A percentile compares a stretch with the other conserved stretches of the same genome.
These are phyloP conservation scores for Aulographum hederae DNA, from an alignment of 2,329 filamentous ascomycete species.

Conservation along the genomic window DNA sequence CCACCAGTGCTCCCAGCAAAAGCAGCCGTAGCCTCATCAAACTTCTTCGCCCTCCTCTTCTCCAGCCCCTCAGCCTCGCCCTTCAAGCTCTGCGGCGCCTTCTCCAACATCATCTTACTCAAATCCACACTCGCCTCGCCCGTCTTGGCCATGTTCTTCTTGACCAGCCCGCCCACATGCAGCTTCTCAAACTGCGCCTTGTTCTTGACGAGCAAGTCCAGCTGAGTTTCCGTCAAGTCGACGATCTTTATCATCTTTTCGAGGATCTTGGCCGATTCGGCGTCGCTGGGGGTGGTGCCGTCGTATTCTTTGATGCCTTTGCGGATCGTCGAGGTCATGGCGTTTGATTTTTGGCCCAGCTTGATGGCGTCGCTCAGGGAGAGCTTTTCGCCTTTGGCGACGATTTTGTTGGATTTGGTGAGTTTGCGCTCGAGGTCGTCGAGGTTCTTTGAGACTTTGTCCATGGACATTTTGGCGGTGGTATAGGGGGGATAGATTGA, in stretches of 20 bases:
- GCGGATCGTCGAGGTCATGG: constrained; percentile 11
- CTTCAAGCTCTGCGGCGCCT: constrained; percentile 9
- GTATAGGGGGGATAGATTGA: too few relatives aligned
- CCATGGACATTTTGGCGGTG: too few relatives aligned
- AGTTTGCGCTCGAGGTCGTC: constrained; percentile 11
- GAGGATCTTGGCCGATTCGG: constrained; percentile 10
- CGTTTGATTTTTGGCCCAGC: constrained; percentile 12
- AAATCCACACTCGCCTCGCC: constrained; percentile 7
- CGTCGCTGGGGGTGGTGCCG: constrained; percentile 7
- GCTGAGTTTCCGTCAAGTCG: constrained; percentile 10
- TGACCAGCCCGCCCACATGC: constrained; percentile 9
- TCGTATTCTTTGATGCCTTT: constrained; percentile 12
- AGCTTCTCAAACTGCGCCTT: constrained; percentile 7
- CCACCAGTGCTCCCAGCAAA: constrained; percentile 8
- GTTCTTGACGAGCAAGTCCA: constrained; percentile 8
- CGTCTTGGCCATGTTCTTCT: constrained; percentile 9
- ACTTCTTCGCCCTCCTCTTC: constrained; percentile 6
- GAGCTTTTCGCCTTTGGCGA: constrained; percentile 10
- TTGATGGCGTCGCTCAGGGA: constrained; percentile 11
- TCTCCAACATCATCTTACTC: constrained; percentile 7
- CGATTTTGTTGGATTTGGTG: constrained; percentile 11
- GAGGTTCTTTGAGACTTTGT: constrained; percentile 9
- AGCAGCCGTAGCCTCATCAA: constrained; percentile 7
- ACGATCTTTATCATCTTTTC: constrained; percentile 10
- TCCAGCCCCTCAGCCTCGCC: constrained; percentile 8